Base-by-base conservation (phyloP, 176 grass and related monocot genomes). In the Rhynchospora breviuscula region DNA sequence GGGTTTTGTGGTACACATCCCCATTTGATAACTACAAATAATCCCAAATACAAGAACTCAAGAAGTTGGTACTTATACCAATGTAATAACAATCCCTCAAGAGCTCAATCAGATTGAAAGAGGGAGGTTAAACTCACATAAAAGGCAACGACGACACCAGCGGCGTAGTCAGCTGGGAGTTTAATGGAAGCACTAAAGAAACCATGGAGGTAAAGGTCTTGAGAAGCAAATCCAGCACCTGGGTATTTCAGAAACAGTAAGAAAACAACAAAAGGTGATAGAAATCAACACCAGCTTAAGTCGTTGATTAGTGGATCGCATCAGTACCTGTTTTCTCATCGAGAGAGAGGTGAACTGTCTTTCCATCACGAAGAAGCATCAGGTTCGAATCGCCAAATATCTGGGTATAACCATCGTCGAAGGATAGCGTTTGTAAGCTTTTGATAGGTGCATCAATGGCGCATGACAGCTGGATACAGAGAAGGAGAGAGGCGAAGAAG, bases 141-240 rank as follows among this genome's bases (percentile, higher is more conserved):
- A 84, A 97, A 97, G 23, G 92, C 92, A 18, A 97, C 92, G 58
- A 97, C 94, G 2, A 97, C 94, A 12, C 94, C 94, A 33, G 94
- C 94, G 2, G 94, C 88, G 77, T 97, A 97, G 85, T 84, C 77
- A 29, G 92, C 43, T 7, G 94, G 92, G 66, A 94, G 94, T 85
- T 89, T 97, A 64, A 97, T 83, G 70, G 94, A 91, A 21, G 94
- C 90, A 73, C 94, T 97, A 85, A 97, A 97, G 81, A 94, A 97
- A 8, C 94, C 94, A 83, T 94, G 91, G 79, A 94, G 88, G 69
- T 90, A 92, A 11, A 83, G 78, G 76, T 90, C 94, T 88, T 92
- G 91, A 7, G 94, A 97, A 47, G 88, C 94, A 70, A 97, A 97
- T 19, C 94, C 94, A 89, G 94, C 90, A 33, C 94, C 94, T 97